Base-by-base conservation (phyloP, 2,329 filamentous ascomycete species). In the Claviceps cyperi region DNA sequence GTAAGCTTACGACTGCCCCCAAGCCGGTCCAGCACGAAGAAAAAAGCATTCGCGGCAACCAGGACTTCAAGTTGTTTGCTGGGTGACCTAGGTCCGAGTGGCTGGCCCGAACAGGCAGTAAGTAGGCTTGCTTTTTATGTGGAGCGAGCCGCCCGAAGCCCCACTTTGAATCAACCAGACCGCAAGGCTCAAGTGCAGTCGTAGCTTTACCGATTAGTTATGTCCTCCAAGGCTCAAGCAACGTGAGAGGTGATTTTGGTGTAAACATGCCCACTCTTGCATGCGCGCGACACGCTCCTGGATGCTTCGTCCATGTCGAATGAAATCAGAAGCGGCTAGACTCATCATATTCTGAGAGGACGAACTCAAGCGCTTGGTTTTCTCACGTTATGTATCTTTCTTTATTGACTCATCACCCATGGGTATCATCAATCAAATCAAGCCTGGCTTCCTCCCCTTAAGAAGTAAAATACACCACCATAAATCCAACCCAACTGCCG, bases 401-500 rank as follows among this genome's bases (percentile, higher is more conserved):
- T 24, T 21, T 22, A 14, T 40, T 13, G 17, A 46, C 14, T 9
- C 2, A 46, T 37, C 6, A 35, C 21, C 13, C 15, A n/a, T 41
- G 47, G 47, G 39, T 48, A 48, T 48, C 47, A 48, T 9, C 11
- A 48, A 24, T n/a, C 21, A n/a, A 51, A 24, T 28, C 15, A 21
- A 48, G 40, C 32, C 45, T 48, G 22, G 44, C 44, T 43, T 17
- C 11, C 22, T 41, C 22, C 19, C 21, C 17, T 61, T 51, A 78
- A 36, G 74, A 75, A 6, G 75, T 73, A 60, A 96, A 90, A 68
- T 91, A 97, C 47, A 97, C 89, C 35, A 94, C 86, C 70, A 90
- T 80, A 64, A 95, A 96, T 9, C 92, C 90, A 40, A 96, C 60
- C 91, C 91, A 97, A 68, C 92, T 97, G 3, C 88, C 89, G 17